Percentiles rank a stretch among this genome's conserved stretches.
Evolutionary conservation across 1,284 basidiomycete species (phyloP).

Genomic region (Fomitopsis betulina): DNA sequence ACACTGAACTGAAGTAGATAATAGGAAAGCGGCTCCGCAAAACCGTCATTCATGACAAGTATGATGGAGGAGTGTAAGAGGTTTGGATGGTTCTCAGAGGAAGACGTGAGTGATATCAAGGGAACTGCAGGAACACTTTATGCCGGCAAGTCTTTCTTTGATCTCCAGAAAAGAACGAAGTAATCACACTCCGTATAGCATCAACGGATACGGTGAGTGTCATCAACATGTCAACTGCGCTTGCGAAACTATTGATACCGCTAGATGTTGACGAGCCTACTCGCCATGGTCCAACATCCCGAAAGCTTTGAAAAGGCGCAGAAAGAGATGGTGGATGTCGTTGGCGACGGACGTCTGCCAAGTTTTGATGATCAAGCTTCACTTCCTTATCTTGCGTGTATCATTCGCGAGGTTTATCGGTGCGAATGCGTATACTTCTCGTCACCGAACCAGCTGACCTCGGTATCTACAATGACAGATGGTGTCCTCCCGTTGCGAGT

Average conservation of each 20-base stretch:
- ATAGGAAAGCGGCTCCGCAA: slow-evolving; percentile 18
- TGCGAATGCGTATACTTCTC: slow-evolving; percentile 13
- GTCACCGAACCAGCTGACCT: slow-evolving; percentile 4
- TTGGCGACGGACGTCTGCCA: slow-evolving; percentile 27
- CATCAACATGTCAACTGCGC: no score
- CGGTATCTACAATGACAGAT: background rate
- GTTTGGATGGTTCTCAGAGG: slow-evolving; percentile 6
- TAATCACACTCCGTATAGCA: background rate
- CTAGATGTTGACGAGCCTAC: slow-evolving; percentile 7
- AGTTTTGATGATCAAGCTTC: slow-evolving; percentile 22
- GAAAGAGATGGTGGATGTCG: slow-evolving; percentile 28
- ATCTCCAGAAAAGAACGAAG: background rate
- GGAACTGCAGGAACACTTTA: slow-evolving; percentile 10
- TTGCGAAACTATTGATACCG: slow-evolving; percentile 5
- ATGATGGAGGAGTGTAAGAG: slow-evolving; percentile 16
- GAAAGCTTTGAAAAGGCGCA: slow-evolving; percentile 28
- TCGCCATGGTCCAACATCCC: slow-evolving; percentile 28
- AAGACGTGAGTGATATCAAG: slow-evolving; percentile 14
- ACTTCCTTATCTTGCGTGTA: slow-evolving; percentile 28
- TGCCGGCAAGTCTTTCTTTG: slow-evolving; percentile 6
- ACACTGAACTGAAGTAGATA: no score
- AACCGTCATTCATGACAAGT: slow-evolving; percentile 18
- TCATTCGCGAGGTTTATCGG: slow-evolving; percentile 25
- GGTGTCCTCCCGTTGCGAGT: background rate
- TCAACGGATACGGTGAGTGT: background rate